phyloP scores from a whole-genome alignment of 1,284 basidiomycete genomes.

The Phellopilus nigrolimitatus region DNA sequence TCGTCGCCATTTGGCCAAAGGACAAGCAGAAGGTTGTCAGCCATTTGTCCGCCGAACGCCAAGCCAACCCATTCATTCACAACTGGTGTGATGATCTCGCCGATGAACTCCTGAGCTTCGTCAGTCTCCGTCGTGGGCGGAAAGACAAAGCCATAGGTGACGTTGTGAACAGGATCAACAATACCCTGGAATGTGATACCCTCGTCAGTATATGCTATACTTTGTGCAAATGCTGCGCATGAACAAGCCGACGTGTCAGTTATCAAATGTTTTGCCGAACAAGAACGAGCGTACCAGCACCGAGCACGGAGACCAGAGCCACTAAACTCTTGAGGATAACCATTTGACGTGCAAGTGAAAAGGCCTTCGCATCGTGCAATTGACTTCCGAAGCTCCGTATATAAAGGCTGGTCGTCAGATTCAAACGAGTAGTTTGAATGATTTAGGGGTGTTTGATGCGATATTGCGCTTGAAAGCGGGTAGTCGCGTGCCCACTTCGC shows the following conservation, averaged over 20 bases:
- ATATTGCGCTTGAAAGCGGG: not conserved
- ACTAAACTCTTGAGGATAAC: slow-evolving; percentile 9
- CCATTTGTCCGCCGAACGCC: slow-evolving; percentile 50
- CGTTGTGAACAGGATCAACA: slow-evolving; percentile 43
- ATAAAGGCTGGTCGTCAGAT: slow-evolving; percentile 4
- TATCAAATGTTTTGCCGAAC: not conserved
- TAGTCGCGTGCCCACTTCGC: not conserved
- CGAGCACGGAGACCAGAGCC: slow-evolving; percentile 11
- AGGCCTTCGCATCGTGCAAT: not conserved
- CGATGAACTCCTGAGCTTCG: slow-evolving; percentile 51
- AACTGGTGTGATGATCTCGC: slow-evolving; percentile 54
- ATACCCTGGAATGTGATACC: slow-evolving; percentile 52
- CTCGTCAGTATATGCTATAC: slow-evolving; percentile 20
- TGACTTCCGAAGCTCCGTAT: not conserved
- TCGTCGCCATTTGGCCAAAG: slow-evolving; percentile 52
- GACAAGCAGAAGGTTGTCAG: slow-evolving; percentile 48
- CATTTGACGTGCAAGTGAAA: slow-evolving; percentile 4
- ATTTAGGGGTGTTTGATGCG: not conserved
- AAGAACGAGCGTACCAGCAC: slow-evolving; percentile 11
- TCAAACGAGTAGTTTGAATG: not conserved
- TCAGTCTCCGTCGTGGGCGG: slow-evolving; percentile 40
- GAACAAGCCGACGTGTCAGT: not conserved
- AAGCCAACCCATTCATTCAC: slow-evolving; percentile 49
- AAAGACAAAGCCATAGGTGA: slow-evolving; percentile 50
- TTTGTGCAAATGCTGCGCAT: slow-evolving; percentile 16